Evolutionary conservation across 805 yeast genomes (phyloP), one percentile per base, ranked within the genome.

Genomic region (Spathaspora passalidarum): DNA sequence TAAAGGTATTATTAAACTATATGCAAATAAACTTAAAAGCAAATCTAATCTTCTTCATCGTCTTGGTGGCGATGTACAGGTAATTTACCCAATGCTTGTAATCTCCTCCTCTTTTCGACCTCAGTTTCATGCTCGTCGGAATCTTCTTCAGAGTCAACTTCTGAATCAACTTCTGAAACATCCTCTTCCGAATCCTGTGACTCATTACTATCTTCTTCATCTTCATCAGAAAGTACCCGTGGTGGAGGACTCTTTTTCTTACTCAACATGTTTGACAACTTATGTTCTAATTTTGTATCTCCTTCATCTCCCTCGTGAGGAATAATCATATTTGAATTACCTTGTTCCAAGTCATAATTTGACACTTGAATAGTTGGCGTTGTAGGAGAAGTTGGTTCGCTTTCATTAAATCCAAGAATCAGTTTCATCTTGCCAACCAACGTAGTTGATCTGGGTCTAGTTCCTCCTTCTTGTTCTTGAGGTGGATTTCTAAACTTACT

Each of bases 101-200:
- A 61, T 48, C 91, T 73, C 55, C 91, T 76, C 34, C 71, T 69
- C 46, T 79, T 75, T 60, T 86, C 91, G 19, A 81, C 79, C n/a
- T 73, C 84, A 0, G 89, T 83, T 59, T 85, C 91, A 6, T 32
- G 34, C 2, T 62, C 65, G 19, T 52, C 46, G 17, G 36, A 49
- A 19, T 51, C 71, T 20, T 48, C 55, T 21, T 56, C 64, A 3
- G 57, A 60, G 4, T 60, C 57, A 38, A 53, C 56, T 43, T 59
- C 60, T 4, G 50, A 52, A 9, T 49, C 55, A 13, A 10, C 23
- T 10, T 36, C 39, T 1, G 49, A 57, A 16, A 5, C 32, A 13
- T 23, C 42, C 1, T 49, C 59, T 14, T 49, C 57, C 2, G 51
- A 47, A n/a, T 59, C 65, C 5, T 56, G 62, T 8, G 52, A 44